Evolutionary conservation across 805 yeast species (phyloP), one percentile per base, ranked within the genome.

Genomic region (Candida easanensis): DNA sequence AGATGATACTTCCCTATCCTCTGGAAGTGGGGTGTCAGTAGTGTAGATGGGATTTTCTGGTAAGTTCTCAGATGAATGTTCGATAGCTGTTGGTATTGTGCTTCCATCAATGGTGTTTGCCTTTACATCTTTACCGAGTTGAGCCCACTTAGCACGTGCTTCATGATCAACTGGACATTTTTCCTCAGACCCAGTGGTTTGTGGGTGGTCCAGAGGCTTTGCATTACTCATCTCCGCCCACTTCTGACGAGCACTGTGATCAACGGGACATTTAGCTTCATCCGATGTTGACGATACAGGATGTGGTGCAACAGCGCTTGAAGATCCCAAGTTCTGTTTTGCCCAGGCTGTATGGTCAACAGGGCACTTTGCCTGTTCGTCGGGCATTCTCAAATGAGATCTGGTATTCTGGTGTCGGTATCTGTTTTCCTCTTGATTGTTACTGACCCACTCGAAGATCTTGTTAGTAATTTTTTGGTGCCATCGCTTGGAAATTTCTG

Each of bases 1-100:
- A 3, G 95, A 76, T 9, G 90, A 81, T 4, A 84, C 65, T 53
- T 82, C 91, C 48, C 97, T 70, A 1, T 83, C 87, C n/a, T 75
- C 76, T 0, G 95, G 84, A 26, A 89, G 66, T 1, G 64, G 56
- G 0, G 69, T 67, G 33, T 68, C 50, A 1, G 73, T 66, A 4
- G 52, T 52, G 38, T 65, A 62, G 0, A 51, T 41, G 5, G 73
- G 69, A 0, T 56, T 48, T 5, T 60, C 62, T 13, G 68, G 69
- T 8, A 76, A 37, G 4, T 61, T 57, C 31, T 64, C 73, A 1
- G 84, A 77, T 3, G 78, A 70, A 52, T 82, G 79, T 47, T 46
- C 56, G 51, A 57, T 33, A 46, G 46, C 46, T 4, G 53, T 48
- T 5, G 52, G 46, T 11, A 52, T 42, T 23, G 28, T 35, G 10